phyloP scores from a whole-genome alignment of 78 protist species.

The Blattamonas nauphoetae region DNA sequence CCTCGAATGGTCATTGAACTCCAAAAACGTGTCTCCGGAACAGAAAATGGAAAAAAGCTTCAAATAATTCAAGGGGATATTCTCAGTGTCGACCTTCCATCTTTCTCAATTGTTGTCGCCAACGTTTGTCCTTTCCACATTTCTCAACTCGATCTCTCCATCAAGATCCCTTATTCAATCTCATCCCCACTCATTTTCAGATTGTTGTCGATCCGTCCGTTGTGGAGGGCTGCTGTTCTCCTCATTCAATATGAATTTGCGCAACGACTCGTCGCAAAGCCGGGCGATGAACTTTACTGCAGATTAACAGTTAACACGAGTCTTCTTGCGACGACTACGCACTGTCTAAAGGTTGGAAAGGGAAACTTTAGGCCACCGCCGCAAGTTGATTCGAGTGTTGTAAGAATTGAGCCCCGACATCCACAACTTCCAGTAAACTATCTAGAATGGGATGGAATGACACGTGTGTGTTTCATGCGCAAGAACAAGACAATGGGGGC shows the following conservation, averaged over 20 bases:
- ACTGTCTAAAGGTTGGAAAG: conserved; percentile 68
- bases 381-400: conserved; percentile 93
- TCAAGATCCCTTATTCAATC: conserved; percentile 50
- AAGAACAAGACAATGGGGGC: conserved; percentile 90
- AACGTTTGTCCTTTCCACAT: conserved; percentile 10
- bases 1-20: conserved; percentile 96
- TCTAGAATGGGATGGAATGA: conserved; percentile 92
- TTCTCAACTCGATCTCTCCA: neutral
- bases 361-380: conserved; percentile 98
- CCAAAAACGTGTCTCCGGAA: conserved; percentile 80
- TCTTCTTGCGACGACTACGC: conserved; percentile 66
- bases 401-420: conserved; percentile 77
- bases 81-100: conserved; percentile 49
- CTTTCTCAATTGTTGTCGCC: conserved; percentile 92
- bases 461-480: conserved; percentile 77
- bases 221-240: conserved; percentile 80
- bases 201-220: conserved; percentile 77
- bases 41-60: conserved; percentile 17
- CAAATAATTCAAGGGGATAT: conserved; percentile 65
- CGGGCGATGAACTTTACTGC: conserved; percentile 89
- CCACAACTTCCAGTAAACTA: conserved; percentile 92
- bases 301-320: conserved; percentile 90
- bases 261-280: conserved; percentile 76
- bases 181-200: conserved; percentile 95
- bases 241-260: conserved; percentile 98